A percentile compares a stretch with the other conserved stretches of the same genome.
Conservation (phyloP, 1,284 basidiomycete species). For the Entoloma clypeatum region DNA sequence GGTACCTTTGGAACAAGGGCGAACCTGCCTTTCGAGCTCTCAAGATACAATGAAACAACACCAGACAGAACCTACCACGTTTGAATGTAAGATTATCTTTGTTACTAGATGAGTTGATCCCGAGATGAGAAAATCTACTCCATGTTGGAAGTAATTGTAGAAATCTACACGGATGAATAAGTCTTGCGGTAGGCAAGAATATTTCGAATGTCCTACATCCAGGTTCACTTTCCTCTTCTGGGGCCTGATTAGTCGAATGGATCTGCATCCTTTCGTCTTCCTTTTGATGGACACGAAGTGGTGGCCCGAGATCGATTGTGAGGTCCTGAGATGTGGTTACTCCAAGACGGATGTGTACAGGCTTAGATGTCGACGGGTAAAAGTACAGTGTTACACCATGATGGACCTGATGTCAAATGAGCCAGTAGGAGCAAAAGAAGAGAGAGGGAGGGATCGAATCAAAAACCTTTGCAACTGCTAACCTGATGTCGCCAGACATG, state of each 20-base stretch:
- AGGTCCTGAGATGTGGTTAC: conserved; percentile 81
- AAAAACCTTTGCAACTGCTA: conserved; percentile 62
- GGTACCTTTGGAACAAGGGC: conserved; percentile 82
- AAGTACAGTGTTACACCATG: conserved; percentile 70
- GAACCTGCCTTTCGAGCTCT: conserved; percentile 67
- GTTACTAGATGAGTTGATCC: conserved; percentile 68
- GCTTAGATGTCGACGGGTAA: conserved; percentile 47
- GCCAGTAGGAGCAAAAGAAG: background rate
- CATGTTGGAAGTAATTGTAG: conserved; percentile 90
- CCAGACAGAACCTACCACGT: conserved; percentile 56
- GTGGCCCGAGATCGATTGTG: conserved; percentile 72
- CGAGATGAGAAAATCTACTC: conserved; percentile 79
- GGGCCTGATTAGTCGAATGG: conserved; percentile 48
- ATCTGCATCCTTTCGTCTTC: conserved; percentile 86
- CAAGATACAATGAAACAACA: background rate
- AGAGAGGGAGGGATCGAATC: background rate
- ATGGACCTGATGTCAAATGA: conserved; percentile 55
- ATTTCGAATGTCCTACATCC: conserved; percentile 36
- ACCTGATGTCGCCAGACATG: conserved; percentile 70
- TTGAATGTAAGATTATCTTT: conserved; percentile 84
- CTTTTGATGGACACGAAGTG: conserved; percentile 77
- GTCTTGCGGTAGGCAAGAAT: background rate
- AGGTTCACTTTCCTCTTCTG: conserved; percentile 41
- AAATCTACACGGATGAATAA: conserved; percentile 56
- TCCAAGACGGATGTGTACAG: conserved; percentile 69